Evolutionary conservation across 139 green algal genomes (phyloP), one percentile per base, ranked within the genome.

Genomic region (Nannochloris sp.): DNA sequence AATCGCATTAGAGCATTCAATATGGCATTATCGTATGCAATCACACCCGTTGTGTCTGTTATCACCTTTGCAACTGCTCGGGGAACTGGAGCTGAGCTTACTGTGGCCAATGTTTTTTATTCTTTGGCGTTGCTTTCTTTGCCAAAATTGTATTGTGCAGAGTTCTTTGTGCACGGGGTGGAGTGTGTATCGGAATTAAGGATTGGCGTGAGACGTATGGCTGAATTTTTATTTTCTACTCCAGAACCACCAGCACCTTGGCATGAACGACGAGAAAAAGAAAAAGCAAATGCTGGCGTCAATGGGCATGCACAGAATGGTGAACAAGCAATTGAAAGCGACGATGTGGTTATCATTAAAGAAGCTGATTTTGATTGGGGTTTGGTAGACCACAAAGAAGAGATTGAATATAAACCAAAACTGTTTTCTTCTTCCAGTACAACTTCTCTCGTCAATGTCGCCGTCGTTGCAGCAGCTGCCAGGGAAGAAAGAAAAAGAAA

Each of bases 41-140:
- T 89, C 68, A 84, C 75, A 6, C 84, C 84, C 0, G 44, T 96
- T 24, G 82, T 85, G 0, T 58, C 76, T 30, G 84, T 93, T 38
- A 74, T 81, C 4, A 88, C 83, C 0, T 96, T 93, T 66, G 73
- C 73, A 8, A 70, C 81, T 39, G 85, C 76, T 10, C 33, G 72
- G 4, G 38, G 35, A 47, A 37, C 70, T 39, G 24, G 51, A 23
- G 29, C 37, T 54, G n/a, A 62, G 15, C 75, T 92, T 5, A 63
- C 76, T 9, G 73, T 91, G 5, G 60, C 83, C 6, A 73, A 71
- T 33, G 78, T 93, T 0, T 90, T 92, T 51, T 93, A 87, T 57
- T 60, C 78, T 5, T 64, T 93, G 23, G 75, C 77, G 0, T 68
- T 87, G 68, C 64, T 88, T 34, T 45, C 44, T 55, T 74, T 87